phyloP scores from a whole-genome alignment of 148 eudicot genomes.

The Rhododendron griersonianum region DNA sequence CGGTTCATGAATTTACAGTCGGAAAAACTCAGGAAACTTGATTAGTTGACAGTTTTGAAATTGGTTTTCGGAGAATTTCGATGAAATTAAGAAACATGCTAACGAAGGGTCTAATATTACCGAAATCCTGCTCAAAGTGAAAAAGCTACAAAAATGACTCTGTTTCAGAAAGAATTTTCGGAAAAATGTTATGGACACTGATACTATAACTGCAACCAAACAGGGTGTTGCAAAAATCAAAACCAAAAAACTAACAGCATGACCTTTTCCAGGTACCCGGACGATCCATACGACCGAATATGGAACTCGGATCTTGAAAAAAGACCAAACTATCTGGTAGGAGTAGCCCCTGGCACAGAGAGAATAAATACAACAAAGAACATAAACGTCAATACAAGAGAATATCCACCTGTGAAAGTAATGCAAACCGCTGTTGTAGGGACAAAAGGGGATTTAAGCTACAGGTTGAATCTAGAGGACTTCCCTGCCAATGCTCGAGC shows the following conservation, averaged over 20 bases:
- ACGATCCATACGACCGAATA: slow-evolving; percentile 93
- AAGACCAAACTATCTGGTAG: slow-evolving; percentile 82
- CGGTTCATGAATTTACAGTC: not conserved
- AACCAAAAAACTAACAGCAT: not conserved
- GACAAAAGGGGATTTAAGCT: slow-evolving; percentile 60
- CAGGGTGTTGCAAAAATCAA: not conserved
- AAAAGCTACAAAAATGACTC: not conserved
- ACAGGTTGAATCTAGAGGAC: slow-evolving; percentile 79
- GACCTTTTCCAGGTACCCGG: slow-evolving; percentile 73
- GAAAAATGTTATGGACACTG: not conserved
- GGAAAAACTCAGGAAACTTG: not conserved
- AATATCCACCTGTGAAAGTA: slow-evolving; percentile 88
- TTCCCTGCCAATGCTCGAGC: slow-evolving; percentile 96
- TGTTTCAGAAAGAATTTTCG: not conserved
- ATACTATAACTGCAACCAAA: not conserved
- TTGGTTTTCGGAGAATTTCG: not conserved
- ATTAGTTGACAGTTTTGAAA: not conserved
- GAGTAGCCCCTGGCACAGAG: slow-evolving; percentile 78
- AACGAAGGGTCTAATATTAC: not conserved
- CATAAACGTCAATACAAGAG: slow-evolving; percentile 70
- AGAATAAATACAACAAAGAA: slow-evolving; percentile 66
- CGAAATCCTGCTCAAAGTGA: not conserved
- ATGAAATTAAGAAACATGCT: not conserved
- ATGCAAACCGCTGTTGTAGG: slow-evolving; percentile 98
- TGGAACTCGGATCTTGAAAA: slow-evolving; percentile 94